Evolutionary conservation across 768 basidiomycete species (phyloP).

Genomic region (Termitomyces sp.): DNA sequence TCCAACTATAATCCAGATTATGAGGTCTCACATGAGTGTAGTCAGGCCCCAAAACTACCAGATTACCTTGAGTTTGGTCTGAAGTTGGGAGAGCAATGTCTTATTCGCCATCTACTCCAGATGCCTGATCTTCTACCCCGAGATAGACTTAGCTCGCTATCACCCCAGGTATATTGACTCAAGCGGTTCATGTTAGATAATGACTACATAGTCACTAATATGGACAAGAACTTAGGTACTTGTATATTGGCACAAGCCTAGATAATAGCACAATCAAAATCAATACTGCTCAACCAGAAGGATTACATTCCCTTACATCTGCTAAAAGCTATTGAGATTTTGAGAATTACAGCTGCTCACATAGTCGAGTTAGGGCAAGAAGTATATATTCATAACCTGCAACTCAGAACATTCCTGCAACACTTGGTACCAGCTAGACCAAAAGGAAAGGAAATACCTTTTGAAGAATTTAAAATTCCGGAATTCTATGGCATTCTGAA

Average conservation of each 20-base stretch:
- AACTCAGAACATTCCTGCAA: background rate
- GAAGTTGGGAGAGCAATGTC: background rate
- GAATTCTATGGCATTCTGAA: background rate
- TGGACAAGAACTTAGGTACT: background rate
- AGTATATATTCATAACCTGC: background rate
- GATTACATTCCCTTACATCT: background rate
- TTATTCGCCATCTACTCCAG: background rate
- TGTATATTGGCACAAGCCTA: background rate
- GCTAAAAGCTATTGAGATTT: background rate
- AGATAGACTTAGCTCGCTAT: background rate
- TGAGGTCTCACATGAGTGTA: background rate
- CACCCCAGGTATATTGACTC: background rate
- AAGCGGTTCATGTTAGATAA: background rate
- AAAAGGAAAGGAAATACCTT: background rate
- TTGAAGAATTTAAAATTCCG: background rate
- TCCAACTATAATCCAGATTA: background rate
- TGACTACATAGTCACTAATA: background rate
- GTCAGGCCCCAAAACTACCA: background rate
- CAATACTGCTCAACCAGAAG: too few relatives aligned
- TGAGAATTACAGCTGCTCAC: background rate
- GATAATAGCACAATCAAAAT: background rate
- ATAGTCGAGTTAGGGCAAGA: background rate
- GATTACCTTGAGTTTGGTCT: background rate
- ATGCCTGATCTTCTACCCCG: background rate
- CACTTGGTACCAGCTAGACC: background rate